phyloP scores from a whole-genome alignment of 768 basidiomycete genomes.

The Sporobolomyces pararoseus region DNA sequence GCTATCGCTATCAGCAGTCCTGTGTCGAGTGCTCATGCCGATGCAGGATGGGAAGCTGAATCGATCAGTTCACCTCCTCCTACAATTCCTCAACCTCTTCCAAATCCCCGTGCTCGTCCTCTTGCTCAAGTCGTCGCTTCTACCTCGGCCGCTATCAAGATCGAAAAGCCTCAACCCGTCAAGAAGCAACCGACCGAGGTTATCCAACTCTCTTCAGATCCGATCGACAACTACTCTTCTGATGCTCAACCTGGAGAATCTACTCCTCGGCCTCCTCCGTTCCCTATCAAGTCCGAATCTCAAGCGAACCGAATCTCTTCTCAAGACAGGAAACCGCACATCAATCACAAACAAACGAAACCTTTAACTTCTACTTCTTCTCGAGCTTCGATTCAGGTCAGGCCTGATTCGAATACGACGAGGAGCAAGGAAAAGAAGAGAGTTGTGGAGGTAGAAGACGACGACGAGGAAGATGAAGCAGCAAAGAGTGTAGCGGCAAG shows the following conservation, averaged over 20 bases:
- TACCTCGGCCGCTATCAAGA: no score
- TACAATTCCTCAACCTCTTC: background rate
- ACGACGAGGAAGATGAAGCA: conserved; percentile 9
- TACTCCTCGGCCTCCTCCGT: background rate
- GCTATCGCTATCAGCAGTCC: conserved; percentile 26
- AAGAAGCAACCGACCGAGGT: background rate
- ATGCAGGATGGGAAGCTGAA: conserved; percentile 23
- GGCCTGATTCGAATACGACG: background rate
- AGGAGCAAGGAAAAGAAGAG: background rate
- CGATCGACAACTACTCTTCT: conserved; percentile 25
- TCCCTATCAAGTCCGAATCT: no score
- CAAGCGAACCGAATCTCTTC: background rate
- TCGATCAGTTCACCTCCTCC: background rate
- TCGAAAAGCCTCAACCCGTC: background rate
- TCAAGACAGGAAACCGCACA: background rate
- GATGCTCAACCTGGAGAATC: background rate
- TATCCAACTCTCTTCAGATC: conserved; percentile 32
- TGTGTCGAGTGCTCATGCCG: background rate
- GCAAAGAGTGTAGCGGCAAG: conserved; percentile 23
- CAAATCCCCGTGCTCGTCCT: background rate
- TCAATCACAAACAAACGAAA: background rate
- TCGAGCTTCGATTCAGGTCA: background rate
- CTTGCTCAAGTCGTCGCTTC: background rate
- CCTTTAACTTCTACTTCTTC: background rate
- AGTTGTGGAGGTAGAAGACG: conserved; percentile 12